phyloP scores from a whole-genome alignment of 768 basidiomycete species.

The Fistulinella prunicolor region DNA sequence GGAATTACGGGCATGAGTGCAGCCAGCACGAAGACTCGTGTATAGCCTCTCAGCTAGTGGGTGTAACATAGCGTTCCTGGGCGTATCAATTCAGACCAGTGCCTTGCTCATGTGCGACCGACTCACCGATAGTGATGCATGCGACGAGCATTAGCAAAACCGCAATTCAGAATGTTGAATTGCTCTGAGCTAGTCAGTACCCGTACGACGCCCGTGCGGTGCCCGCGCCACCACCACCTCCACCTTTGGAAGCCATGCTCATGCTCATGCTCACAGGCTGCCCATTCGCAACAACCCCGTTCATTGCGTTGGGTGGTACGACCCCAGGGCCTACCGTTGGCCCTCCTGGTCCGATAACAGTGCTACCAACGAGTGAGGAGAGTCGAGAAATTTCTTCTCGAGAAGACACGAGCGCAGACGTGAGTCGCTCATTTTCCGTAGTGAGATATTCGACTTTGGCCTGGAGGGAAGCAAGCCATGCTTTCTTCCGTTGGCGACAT shows the following conservation, averaged over 20 bases:
- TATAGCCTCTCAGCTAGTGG: constrained; percentile 17
- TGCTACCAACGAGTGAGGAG: constrained; percentile 65
- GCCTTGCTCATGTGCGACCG: neutral
- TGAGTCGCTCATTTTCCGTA: constrained; percentile 94
- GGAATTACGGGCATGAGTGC: constrained; percentile 17
- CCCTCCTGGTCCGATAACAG: constrained; percentile 46
- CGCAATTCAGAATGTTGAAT: neutral
- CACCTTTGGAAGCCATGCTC: constrained; percentile 38
- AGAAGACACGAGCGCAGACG: constrained; percentile 79
- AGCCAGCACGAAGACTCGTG: constrained; percentile 21
- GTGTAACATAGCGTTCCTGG: constrained; percentile 15
- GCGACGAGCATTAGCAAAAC: constrained; percentile 4
- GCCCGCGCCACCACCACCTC: constrained; percentile 28
- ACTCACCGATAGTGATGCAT: constrained; percentile 18
- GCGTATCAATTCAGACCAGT: neutral
- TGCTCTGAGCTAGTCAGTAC: constrained; percentile 27
- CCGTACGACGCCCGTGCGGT: constrained; percentile 39
- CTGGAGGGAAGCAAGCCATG: constrained; percentile 92
- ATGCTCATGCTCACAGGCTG: constrained; percentile 45
- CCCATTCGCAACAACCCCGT: constrained; percentile 27
- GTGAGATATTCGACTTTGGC: constrained; percentile 88
- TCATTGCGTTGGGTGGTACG: constrained; percentile 26
- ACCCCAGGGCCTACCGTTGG: constrained; percentile 30
- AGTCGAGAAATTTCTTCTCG: constrained; percentile 91
- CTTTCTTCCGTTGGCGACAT: constrained; percentile 98